Percentiles rank a stretch among this genome's conserved stretches.
Evolutionary conservation across 139 green algal genomes (phyloP).

Genomic region (Desmodesmus armatus): DNA sequence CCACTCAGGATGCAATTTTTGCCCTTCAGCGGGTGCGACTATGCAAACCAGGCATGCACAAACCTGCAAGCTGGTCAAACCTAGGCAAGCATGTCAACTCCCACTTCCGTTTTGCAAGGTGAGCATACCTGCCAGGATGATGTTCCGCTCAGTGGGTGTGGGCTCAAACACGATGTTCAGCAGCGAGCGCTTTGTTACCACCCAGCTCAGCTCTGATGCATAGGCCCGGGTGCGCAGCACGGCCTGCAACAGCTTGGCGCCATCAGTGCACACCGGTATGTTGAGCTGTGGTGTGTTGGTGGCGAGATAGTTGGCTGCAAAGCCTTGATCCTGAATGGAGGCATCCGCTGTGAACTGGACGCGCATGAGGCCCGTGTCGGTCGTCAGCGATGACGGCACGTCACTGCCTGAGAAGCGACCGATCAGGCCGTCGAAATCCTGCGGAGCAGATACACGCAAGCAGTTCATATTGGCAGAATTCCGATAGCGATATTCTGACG

Average conservation of each 20-base stretch:
- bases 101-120: background rate
- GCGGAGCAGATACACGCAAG: no score
- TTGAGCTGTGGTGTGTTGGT: background rate
- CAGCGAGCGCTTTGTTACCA: background rate
- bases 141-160: background rate
- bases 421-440: constrained; percentile 56
- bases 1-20: no score
- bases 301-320: constrained; percentile 44
- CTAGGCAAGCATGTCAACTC: no score
- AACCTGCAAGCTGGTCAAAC: no score
- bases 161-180: background rate
- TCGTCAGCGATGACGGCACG: background rate
- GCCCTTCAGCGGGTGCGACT: no score
- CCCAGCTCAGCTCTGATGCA: constrained; percentile 47
- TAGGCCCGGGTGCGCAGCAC: constrained; percentile 41
- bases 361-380: constrained; percentile 41
- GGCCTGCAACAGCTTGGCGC: constrained; percentile 20
- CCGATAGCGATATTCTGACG: no score
- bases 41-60: no score
- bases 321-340: constrained; percentile 38
- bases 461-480: no score
- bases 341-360: constrained; percentile 51
- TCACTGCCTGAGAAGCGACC: constrained; percentile 42
- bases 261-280: constrained; percentile 31
- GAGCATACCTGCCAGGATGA: constrained; percentile 21